Base-by-base conservation (phyloP, 2,329 filamentous ascomycete species). In the Penicillium sp. region DNA sequence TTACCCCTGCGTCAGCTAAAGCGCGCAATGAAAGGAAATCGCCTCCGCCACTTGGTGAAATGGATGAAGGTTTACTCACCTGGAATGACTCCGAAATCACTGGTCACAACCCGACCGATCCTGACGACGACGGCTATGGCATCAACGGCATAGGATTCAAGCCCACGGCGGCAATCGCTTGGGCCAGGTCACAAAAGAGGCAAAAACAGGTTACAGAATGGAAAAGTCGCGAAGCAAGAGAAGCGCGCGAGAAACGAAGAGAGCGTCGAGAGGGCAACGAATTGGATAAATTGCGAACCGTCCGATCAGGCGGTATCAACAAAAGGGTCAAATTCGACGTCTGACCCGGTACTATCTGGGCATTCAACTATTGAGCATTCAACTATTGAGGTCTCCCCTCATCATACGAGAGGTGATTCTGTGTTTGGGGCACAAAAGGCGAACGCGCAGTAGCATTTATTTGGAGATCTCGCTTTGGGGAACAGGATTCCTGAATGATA, bases 41-140 rank as follows among this genome's bases (percentile, higher is more conserved):
- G 4, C 77, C 78, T 41, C 76, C 78, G 46, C 70, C 73, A 29
- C 54, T 66, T 46, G 58, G 60, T 19, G 64, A 66, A 41, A 57
- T 64, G n/a, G 62, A 61, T 15, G 73, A 76, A 56, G 70, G 76
- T 57, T 68, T 76, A 11, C 68, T 79, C 52, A 79, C 77, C 61
- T 89, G 87, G 87, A 83, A 84, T 68, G 84, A 86, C 65, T 80
- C 80, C 44, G 87, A 89, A 70, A 88, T 89, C 69, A 89, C 86
- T 5, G 86, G 86, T 15, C 84, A 88, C 67, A 80, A 84, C 56
- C 80, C 82, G 3, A 80, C 76, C 5, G 84, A 87, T 58, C 83
- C 84, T 7, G 83, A 82, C 45, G 86, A 88, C 69, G 87, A 89
- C 70, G 86, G 86, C 3, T 85, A 85, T 58, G 87, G 87, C 5